Conservation (phyloP, 345 rosid species). For the Mallotus nudiflorus region DNA sequence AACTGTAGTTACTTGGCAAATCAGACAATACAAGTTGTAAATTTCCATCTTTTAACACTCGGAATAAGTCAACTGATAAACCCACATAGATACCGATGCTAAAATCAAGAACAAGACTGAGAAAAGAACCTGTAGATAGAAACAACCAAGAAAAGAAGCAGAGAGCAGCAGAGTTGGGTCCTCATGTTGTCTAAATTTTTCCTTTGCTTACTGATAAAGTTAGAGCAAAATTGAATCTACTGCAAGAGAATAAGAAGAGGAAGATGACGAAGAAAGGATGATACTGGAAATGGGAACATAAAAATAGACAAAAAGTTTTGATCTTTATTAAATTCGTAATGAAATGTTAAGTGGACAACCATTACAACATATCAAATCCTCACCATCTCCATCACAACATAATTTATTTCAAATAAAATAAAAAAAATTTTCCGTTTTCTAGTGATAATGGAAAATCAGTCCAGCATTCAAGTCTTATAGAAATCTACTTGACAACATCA, state of each 20-base stretch:
- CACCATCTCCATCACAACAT: too few relatives aligned
- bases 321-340: slow-evolving; percentile 1
- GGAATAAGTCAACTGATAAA: neutral
- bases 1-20: neutral
- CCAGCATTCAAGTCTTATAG: too few relatives aligned
- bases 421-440: too few relatives aligned
- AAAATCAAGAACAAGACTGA: neutral
- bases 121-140: slow-evolving; percentile 13
- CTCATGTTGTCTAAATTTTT: slow-evolving; percentile 20
- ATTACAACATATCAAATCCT: too few relatives aligned
- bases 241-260: neutral
- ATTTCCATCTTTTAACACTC: neutral
- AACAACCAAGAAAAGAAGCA: slow-evolving; percentile 31
- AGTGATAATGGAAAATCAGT: too few relatives aligned
- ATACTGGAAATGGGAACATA: neutral
- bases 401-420: too few relatives aligned
- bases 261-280: neutral
- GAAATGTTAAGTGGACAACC: neutral
- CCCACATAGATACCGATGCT: neutral
- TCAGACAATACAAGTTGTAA: neutral
- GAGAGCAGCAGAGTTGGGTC: slow-evolving; percentile 16
- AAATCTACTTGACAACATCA: too few relatives aligned
- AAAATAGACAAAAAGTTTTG: neutral
- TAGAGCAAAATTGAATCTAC: too few relatives aligned
- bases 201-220: too few relatives aligned